A percentile compares a stretch with the other conserved stretches of the same genome.
These are phyloP conservation scores for Spathaspora girioi DNA, from an alignment of 805 yeast genomes.

Conservation along the genomic window DNA sequence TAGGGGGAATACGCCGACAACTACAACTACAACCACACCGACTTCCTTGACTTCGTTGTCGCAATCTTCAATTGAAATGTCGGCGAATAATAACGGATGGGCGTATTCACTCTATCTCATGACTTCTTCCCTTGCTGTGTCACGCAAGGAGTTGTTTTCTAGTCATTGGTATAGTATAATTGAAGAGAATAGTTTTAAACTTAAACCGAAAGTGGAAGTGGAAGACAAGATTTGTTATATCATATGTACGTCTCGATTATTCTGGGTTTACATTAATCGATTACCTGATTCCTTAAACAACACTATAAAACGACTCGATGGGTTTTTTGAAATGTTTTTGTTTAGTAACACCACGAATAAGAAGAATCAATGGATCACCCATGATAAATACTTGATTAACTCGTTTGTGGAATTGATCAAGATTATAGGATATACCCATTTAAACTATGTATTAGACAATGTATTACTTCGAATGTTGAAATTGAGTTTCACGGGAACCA, in stretches of 20 bases:
- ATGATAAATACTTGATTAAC: constrained; percentile 57
- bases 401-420: constrained; percentile 74
- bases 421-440: constrained; percentile 72
- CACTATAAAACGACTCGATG: constrained; percentile 74
- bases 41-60: background rate
- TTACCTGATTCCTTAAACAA: constrained; percentile 86
- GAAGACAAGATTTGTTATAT: constrained; percentile 54
- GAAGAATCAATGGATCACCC: constrained; percentile 74
- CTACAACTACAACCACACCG: background rate
- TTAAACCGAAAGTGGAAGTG: constrained; percentile 54
- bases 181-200: constrained; percentile 56
- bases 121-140: constrained; percentile 72
- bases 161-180: constrained; percentile 67
- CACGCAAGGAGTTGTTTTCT: constrained; percentile 73
- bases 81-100: constrained; percentile 45
- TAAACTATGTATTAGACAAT: constrained; percentile 76
- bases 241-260: constrained; percentile 64
- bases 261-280: constrained; percentile 88
- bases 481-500: constrained; percentile 53
- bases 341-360: constrained; percentile 40
- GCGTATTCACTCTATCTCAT: constrained; percentile 61
- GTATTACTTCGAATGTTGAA: constrained; percentile 68
- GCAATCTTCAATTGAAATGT: background rate
- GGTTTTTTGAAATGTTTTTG: constrained; percentile 54
- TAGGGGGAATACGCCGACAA: background rate